Evolutionary conservation across 805 yeast genomes (phyloP), one percentile per base, ranked within the genome.

Genomic region (Barnettozyma californica): DNA sequence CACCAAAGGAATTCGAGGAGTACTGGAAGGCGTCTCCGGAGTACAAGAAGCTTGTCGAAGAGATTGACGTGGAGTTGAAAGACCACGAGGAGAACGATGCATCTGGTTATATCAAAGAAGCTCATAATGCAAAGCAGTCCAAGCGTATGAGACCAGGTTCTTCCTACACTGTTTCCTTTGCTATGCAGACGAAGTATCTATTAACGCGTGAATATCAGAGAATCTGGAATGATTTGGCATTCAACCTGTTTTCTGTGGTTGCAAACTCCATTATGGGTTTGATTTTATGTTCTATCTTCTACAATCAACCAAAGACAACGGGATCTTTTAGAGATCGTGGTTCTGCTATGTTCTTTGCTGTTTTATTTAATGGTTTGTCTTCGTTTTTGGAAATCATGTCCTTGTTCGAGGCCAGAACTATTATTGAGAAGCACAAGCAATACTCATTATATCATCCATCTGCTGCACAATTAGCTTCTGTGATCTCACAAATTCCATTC

Each of bases 291-390:
- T 81, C 87, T 2, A 72, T 82, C 54, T 82, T 79, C 56, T 81
- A 77, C 64, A 77, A 80, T 54, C 58, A 78, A 53, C 63, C 61
- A 52, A 44, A 49, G 26, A 61, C 61, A 25, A 75, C 86, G 0
- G 64, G 57, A 0, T 72, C 80, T 2, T 75, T 81, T 54, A 80
- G 73, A 61, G 70, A 67, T 56, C 69, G 89, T 60, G 76, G 81
- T 56, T 80, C 88, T 38, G 75, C 83, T 41, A 68, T 85, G 72
- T 86, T 85, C 67, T 83, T 83, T 62, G 82, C 84, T 20, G 72
- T 78, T 41, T 68, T 81, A 58, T 81, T 80, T 64, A 81, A 81
- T 60, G 80, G 85, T 13, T 78, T 81, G 57, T 69, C 82, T 16
- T 80, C 83, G 16, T 61, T 81, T 50, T 68, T 80, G 57, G 88